phyloP scores from a whole-genome alignment of 306 rosid species.

The Potentilla sterilis region DNA sequence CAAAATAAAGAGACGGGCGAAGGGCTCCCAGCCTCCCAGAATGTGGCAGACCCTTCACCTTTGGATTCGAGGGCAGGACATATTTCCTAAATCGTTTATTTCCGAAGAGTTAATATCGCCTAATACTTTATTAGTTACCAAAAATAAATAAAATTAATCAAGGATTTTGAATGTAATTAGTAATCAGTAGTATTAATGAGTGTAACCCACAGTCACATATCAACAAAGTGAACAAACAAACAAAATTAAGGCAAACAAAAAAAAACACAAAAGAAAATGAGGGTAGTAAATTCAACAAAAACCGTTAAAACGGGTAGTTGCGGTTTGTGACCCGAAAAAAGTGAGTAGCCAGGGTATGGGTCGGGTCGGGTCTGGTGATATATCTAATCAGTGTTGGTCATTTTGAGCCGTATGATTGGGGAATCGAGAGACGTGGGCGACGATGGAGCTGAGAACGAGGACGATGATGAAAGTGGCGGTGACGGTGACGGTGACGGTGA shows the following conservation, averaged over 20 bases:
- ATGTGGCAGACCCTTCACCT: too few relatives aligned
- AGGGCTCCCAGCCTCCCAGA: too few relatives aligned
- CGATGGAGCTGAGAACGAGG: constrained; percentile 41
- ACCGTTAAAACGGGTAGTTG: constrained; percentile 69
- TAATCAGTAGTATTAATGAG: constrained; percentile 26
- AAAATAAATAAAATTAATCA: not conserved
- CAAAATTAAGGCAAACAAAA: constrained; percentile 27
- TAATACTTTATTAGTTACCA: too few relatives aligned
- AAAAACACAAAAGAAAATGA: not conserved
- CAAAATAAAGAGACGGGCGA: too few relatives aligned
- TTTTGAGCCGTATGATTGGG: constrained; percentile 75
- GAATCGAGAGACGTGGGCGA: constrained; percentile 53
- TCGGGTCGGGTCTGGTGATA: not conserved
- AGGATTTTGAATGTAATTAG: constrained; percentile 7
- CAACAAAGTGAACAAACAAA: constrained; percentile 45
- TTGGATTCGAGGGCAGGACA: too few relatives aligned
- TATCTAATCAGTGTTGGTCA: constrained; percentile 44
- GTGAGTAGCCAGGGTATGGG: not conserved
- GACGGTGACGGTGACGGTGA: constrained; percentile 23
- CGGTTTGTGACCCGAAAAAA: constrained; percentile 30
- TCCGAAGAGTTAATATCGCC: too few relatives aligned
- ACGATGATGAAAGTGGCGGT: not conserved
- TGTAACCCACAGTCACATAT: constrained; percentile 26
- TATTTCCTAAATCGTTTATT: too few relatives aligned
- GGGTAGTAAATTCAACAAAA: constrained; percentile 47